Evolutionary conservation across 2,329 filamentous ascomycete species (phyloP).

Genomic region (Fusarium concolor): DNA sequence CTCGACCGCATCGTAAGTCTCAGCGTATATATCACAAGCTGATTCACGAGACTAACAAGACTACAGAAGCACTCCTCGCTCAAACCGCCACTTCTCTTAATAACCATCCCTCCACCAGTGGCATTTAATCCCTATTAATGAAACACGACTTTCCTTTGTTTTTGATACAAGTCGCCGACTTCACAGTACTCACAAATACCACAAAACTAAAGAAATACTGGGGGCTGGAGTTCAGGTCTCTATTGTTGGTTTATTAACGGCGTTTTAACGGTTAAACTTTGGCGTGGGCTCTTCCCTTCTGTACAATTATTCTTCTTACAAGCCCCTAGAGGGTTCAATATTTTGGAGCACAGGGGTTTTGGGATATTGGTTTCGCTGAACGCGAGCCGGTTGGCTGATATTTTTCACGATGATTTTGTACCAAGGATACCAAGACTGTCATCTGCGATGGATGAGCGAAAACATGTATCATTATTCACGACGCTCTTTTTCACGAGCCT

Average conservation of each 20-base stretch:
- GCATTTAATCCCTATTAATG: constrained; percentile 39
- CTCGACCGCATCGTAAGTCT: constrained; percentile 65
- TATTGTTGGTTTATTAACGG: constrained; percentile 23
- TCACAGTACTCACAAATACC: constrained; percentile 27
- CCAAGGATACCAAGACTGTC: constrained; percentile 43
- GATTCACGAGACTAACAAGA: neutral
- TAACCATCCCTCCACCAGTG: constrained; percentile 1
- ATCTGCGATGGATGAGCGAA: constrained; percentile 33
- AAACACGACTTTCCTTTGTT: constrained; percentile 31
- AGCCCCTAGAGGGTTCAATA: constrained; percentile 18
- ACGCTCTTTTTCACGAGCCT: constrained; percentile 40
- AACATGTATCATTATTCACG: constrained; percentile 49
- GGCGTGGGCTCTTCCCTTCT: constrained; percentile 36
- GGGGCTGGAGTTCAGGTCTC: constrained; percentile 32
- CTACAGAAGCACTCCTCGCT: constrained; percentile 57
- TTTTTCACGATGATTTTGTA: constrained; percentile 29
- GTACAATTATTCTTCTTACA: constrained; percentile 52
- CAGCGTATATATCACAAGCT: neutral
- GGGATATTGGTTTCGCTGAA: constrained; percentile 14
- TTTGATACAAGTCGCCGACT: constrained; percentile 20
- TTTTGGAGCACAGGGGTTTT: constrained; percentile 28
- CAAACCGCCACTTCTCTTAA: constrained; percentile 57
- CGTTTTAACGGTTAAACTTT: constrained; percentile 24
- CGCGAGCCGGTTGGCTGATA: constrained; percentile 13
- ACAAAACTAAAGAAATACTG: constrained; percentile 36